A percentile compares a stretch with the other conserved stretches of the same genome.
phyloP scores from a whole-genome alignment of 2,329 filamentous ascomycete species.

The Sporothrix variecibatus region DNA sequence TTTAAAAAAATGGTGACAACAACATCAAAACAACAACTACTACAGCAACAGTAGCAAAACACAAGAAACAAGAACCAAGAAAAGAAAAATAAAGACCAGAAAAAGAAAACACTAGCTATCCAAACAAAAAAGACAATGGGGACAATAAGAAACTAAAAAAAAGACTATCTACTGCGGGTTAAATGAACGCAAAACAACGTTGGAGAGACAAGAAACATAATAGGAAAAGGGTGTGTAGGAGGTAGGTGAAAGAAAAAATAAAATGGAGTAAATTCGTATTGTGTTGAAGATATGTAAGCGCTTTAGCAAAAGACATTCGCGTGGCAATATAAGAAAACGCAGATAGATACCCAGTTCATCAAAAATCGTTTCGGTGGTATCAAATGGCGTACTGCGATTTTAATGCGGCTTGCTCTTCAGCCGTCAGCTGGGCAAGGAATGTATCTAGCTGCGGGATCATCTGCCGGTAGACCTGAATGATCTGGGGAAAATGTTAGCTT shows the following conservation, averaged over 20 bases:
- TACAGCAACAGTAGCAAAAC: no score
- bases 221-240: background rate
- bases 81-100: background rate
- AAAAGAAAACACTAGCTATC: background rate
- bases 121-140: constrained; percentile 3
- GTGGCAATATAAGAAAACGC: background rate
- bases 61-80: background rate
- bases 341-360: background rate
- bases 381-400: constrained; percentile 51
- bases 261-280: background rate
- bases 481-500: constrained; percentile 41
- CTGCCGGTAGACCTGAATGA: constrained; percentile 57
- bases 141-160: constrained; percentile 12
- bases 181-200: background rate
- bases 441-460: constrained; percentile 61
- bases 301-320: background rate
- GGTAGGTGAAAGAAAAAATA: background rate
- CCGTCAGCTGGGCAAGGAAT: constrained; percentile 54
- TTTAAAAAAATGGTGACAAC: background rate
- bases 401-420: constrained; percentile 53
- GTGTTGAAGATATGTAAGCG: constrained; percentile 17
- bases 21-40: background rate
- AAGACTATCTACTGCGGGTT: constrained; percentile 16
- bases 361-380: background rate
- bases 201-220: background rate